A percentile compares a stretch with the other conserved stretches of the same genome.
Conservation (phyloP, 352 stramenopile genomes). For the Globisporangium mamillatum region DNA sequence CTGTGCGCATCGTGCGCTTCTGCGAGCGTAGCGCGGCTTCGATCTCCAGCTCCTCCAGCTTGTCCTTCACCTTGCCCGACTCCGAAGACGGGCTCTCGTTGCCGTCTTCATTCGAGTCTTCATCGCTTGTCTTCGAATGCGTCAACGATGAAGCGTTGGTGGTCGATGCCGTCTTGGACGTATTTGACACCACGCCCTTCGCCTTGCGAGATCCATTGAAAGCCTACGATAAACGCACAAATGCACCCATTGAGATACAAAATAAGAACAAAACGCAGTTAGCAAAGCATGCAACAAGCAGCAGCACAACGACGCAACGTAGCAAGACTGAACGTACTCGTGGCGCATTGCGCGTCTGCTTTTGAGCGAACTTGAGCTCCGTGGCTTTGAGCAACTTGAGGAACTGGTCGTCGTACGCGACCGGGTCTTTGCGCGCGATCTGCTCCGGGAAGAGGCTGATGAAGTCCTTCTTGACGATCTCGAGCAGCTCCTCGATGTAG, state of each 20-base stretch:
- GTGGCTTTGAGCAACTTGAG: conserved; percentile 71
- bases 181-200: conserved; percentile 51
- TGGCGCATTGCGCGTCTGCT: conserved; percentile 54
- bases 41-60: conserved; percentile 56
- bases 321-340: conserved; percentile 25
- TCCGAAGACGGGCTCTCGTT: conserved; percentile 33
- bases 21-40: conserved; percentile 43
- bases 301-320: not conserved
- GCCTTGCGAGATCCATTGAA: conserved; percentile 68
- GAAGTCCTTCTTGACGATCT: conserved; percentile 86
- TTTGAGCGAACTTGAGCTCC: conserved; percentile 67
- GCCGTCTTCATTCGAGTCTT: conserved; percentile 65
- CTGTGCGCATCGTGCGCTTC: conserved; percentile 61
- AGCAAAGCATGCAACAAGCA: not conserved
- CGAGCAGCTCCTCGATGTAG: conserved; percentile 91
- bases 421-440: conserved; percentile 68
- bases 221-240: conserved; percentile 21
- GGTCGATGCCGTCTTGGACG: conserved; percentile 36
- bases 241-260: not conserved
- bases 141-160: conserved; percentile 27
- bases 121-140: conserved; percentile 31
- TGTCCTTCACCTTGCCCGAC: conserved; percentile 42
- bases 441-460: conserved; percentile 67
- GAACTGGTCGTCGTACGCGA: conserved; percentile 82
- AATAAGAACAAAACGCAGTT: not conserved